Conservation (phyloP, 176 grass and related monocot species). For the Musa schizocarpa region DNA sequence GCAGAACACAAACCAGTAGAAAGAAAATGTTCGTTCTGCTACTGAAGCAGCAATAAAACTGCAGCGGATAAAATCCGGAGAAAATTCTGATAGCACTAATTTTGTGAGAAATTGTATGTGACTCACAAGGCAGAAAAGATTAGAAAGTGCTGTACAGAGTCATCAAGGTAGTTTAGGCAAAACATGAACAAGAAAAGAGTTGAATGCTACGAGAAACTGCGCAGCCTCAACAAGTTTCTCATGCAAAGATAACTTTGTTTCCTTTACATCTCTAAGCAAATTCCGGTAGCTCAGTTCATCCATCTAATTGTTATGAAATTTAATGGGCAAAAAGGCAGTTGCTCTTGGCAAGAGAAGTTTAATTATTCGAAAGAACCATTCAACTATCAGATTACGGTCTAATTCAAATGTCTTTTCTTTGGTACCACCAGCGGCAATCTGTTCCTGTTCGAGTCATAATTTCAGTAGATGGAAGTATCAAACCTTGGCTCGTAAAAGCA, state of each 20-base stretch:
- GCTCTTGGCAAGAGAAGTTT: background rate
- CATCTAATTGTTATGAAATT: background rate
- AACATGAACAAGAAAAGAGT: background rate
- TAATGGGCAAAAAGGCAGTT: background rate
- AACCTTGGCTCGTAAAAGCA: slow-evolving; percentile 96
- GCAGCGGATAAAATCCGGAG: no score
- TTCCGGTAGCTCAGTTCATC: background rate
- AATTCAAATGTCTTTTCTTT: background rate
- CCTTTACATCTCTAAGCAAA: no score
- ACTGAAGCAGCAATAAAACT: background rate
- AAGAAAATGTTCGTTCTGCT: background rate
- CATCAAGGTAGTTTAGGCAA: background rate
- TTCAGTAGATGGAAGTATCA: slow-evolving; percentile 42
- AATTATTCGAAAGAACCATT: background rate
- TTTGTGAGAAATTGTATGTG: no score
- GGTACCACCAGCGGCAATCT: background rate
- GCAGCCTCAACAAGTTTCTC: background rate
- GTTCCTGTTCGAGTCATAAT: background rate
- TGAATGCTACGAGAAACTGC: background rate
- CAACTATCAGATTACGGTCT: background rate
- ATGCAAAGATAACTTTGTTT: background rate
- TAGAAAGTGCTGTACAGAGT: no score
- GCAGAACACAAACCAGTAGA: background rate
- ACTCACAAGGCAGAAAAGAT: no score
- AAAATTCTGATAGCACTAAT: background rate